A percentile compares a stretch with the other conserved stretches of the same genome.
Conservation (phyloP, 257 asterid species). For the Lycium barbarum region DNA sequence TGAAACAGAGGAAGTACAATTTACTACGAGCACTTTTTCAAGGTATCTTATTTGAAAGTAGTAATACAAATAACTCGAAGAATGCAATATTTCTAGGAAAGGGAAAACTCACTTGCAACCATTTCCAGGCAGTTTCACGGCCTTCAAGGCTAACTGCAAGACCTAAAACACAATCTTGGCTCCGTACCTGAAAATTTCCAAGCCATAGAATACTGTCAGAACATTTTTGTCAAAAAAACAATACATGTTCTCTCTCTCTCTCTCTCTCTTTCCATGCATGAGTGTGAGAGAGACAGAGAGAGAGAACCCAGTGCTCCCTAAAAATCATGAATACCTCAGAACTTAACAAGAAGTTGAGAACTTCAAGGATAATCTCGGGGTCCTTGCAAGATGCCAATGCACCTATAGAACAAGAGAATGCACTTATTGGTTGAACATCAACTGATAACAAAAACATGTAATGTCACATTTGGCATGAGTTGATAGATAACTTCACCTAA, state of each 20-base stretch:
- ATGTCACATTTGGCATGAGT: no score
- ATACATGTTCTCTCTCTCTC: background rate
- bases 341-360: constrained; percentile 74
- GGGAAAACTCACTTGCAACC: constrained; percentile 74
- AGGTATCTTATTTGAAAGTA: background rate
- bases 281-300: background rate
- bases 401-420: constrained; percentile 51
- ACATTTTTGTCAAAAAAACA: constrained; percentile 16
- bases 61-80: constrained; percentile 7
- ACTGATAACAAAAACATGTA: background rate
- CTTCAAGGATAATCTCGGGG: constrained; percentile 31
- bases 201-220: constrained; percentile 11
- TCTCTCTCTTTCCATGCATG: background rate
- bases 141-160: constrained; percentile 74
- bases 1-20: no score
- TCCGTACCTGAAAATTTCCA: constrained; percentile 68
- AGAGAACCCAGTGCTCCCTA: constrained; percentile 1
- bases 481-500: no score
- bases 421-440: constrained; percentile 5
- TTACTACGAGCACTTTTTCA: background rate
- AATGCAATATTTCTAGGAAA: constrained; percentile 19
- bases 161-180: constrained; percentile 89
- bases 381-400: constrained; percentile 72
- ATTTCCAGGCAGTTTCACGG: constrained; percentile 80
- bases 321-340: constrained; percentile 60